Conservation (phyloP, 192 early-diverging fungal species). For the Coemansia sp. region DNA sequence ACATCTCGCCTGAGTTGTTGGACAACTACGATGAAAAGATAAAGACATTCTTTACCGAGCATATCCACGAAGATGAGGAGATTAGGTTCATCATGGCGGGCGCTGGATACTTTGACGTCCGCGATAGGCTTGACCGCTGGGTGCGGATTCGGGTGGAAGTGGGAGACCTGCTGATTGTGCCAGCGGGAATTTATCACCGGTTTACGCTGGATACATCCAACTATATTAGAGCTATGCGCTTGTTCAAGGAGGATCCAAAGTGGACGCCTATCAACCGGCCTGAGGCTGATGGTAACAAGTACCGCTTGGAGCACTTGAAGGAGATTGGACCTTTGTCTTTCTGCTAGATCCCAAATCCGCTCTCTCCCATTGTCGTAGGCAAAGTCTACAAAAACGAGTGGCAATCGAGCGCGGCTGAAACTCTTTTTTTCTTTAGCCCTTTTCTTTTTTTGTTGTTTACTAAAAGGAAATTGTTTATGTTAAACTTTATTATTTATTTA, state of each 20-base stretch:
- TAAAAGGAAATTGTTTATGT: constrained; percentile 17
- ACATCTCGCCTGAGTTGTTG: constrained; percentile 75
- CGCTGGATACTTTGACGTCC: constrained; percentile 89
- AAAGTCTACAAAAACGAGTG: neutral
- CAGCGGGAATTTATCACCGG: constrained; percentile 94
- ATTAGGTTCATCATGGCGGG: constrained; percentile 91
- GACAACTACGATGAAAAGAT: constrained; percentile 91
- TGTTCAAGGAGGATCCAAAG: constrained; percentile 80
- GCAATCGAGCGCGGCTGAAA: neutral
- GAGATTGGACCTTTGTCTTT: constrained; percentile 17
- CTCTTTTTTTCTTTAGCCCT: neutral
- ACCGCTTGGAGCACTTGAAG: constrained; percentile 57
- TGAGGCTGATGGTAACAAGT: constrained; percentile 61
- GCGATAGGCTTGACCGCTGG: constrained; percentile 69
- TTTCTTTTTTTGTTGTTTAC: constrained; percentile 6
- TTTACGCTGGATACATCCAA: constrained; percentile 88
- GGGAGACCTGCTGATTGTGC: constrained; percentile 87
- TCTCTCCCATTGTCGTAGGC: neutral
- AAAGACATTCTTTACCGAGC: constrained; percentile 91
- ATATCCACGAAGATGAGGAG: constrained; percentile 97
- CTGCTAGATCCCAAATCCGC: neutral
- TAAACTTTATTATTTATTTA: constrained; percentile 6
- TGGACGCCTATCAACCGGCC: constrained; percentile 82
- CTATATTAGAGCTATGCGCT: constrained; percentile 84
- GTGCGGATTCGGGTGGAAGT: constrained; percentile 76